Conservation (phyloP, 371 early-diverging fungal genomes). For the Mortierella sp. region DNA sequence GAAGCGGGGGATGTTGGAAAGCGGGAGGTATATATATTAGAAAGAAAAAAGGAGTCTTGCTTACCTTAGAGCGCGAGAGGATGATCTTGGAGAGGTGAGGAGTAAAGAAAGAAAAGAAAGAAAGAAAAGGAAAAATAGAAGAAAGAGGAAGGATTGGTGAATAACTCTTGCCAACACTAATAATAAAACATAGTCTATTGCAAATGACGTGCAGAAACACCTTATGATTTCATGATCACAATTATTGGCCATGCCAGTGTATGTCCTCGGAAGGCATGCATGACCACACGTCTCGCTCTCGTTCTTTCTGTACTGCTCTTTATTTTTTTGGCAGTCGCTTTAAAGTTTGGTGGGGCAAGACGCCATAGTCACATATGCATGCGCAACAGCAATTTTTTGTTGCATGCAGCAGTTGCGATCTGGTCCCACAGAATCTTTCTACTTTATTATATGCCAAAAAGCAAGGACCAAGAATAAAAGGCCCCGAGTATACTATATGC, state of each 20-base stretch:
- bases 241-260: constrained; percentile 8
- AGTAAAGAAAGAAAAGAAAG: constrained; percentile 12
- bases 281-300: constrained; percentile 11
- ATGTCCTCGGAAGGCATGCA: constrained; percentile 10
- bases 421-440: neutral
- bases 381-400: neutral
- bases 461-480: neutral
- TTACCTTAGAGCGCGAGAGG: constrained; percentile 18
- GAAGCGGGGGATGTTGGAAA: neutral
- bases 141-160: neutral
- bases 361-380: constrained; percentile 3
- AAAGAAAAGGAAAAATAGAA: neutral
- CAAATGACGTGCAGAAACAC: neutral
- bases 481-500: neutral
- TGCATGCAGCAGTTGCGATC: too few species aligned
- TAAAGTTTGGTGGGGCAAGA: constrained; percentile 40
- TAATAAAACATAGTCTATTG: too few species aligned
- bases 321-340: neutral
- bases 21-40: neutral
- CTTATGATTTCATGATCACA: constrained; percentile 1
- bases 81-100: constrained; percentile 5
- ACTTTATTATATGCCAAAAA: neutral
- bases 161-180: neutral
- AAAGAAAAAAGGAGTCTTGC: neutral
- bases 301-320: neutral